These are phyloP conservation scores for Penicillium vulpinum DNA, from an alignment of 2,329 filamentous ascomycete genomes.

Conservation along the genomic window DNA sequence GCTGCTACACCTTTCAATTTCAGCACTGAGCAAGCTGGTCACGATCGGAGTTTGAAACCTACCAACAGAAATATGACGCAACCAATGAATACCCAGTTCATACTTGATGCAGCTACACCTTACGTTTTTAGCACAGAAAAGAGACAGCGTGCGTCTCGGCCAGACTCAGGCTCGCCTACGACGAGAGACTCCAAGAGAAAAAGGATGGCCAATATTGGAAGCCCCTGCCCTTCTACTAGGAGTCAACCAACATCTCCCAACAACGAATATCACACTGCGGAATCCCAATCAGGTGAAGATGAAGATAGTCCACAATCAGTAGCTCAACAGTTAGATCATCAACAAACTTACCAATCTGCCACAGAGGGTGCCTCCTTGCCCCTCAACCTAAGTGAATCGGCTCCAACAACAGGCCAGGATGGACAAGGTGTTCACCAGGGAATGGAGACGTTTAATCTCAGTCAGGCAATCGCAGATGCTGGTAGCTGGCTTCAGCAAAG, in stretches of 20 bases:
- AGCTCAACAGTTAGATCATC: background rate
- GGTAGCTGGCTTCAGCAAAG: slow-evolving; percentile 48
- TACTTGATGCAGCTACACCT: slow-evolving; percentile 43
- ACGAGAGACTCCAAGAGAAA: background rate
- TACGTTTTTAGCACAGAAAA: slow-evolving; percentile 39
- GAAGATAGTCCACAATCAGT: background rate
- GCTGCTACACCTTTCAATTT: slow-evolving; percentile 42
- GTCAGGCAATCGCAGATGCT: slow-evolving; percentile 47
- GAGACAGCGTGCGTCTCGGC: slow-evolving; percentile 14
- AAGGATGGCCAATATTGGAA: background rate
- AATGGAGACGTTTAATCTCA: slow-evolving; percentile 44
- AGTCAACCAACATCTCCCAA: background rate
- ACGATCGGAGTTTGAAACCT: slow-evolving; percentile 4
- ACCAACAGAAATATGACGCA: slow-evolving; percentile 20
- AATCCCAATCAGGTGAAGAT: background rate
- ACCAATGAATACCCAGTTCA: slow-evolving; percentile 42
- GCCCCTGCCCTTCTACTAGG: background rate
- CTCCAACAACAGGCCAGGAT: slow-evolving; percentile 35
- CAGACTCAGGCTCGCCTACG: slow-evolving; percentile 2
- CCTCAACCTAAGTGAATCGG: slow-evolving; percentile 36
- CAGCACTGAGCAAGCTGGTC: slow-evolving; percentile 24
- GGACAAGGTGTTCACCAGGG: slow-evolving; percentile 34
- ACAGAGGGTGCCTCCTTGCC: slow-evolving; percentile 23
- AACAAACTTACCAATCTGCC: slow-evolving; percentile 4
- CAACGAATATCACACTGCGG: slow-evolving; percentile 9